These are phyloP conservation scores for Boletellus ananiceps DNA, from an alignment of 768 basidiomycete genomes.

Conservation along the genomic window DNA sequence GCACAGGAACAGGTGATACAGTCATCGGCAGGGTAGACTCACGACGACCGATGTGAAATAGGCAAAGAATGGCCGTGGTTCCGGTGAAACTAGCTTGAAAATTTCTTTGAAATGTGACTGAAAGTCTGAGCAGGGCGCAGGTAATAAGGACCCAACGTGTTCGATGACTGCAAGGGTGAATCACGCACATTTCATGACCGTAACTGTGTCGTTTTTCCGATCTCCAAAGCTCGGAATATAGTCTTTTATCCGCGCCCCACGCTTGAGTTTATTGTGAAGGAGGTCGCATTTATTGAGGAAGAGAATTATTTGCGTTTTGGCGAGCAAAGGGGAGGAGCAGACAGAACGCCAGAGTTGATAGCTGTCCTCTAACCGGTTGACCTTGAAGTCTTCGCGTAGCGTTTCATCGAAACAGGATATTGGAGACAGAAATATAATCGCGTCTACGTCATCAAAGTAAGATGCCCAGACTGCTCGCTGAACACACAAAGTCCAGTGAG, in stretches of 20 bases:
- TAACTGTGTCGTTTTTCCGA: slow-evolving; percentile 62
- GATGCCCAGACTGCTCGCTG: slow-evolving; percentile 75
- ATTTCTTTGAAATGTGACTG: slow-evolving; percentile 79
- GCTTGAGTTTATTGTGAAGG: slow-evolving; percentile 64
- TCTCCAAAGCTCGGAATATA: slow-evolving; percentile 72
- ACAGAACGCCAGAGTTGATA: slow-evolving; percentile 74
- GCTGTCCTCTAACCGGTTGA: slow-evolving; percentile 77
- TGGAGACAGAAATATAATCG: slow-evolving; percentile 73
- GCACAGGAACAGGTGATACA: slow-evolving; percentile 3
- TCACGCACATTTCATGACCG: slow-evolving; percentile 64
- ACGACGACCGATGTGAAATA: slow-evolving; percentile 79
- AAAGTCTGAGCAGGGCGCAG: slow-evolving; percentile 51
- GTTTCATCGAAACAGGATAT: slow-evolving; percentile 82
- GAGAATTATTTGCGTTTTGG: slow-evolving; percentile 47
- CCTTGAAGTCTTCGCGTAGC: slow-evolving; percentile 60
- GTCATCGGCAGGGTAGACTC: slow-evolving; percentile 27
- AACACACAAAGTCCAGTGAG: slow-evolving; percentile 9
- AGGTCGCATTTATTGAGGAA: slow-evolving; percentile 73
- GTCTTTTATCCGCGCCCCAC: slow-evolving; percentile 62
- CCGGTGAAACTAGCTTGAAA: slow-evolving; percentile 55
- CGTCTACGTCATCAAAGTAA: slow-evolving; percentile 78
- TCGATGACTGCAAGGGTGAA: not conserved
- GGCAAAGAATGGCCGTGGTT: slow-evolving; percentile 62
- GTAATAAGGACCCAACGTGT: slow-evolving; percentile 7
- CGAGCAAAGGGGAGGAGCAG: slow-evolving; percentile 60